Evolutionary conservation across 2,329 filamentous ascomycete genomes (phyloP), one percentile per base, ranked within the genome.

Genomic region (Huntiella decipiens): DNA sequence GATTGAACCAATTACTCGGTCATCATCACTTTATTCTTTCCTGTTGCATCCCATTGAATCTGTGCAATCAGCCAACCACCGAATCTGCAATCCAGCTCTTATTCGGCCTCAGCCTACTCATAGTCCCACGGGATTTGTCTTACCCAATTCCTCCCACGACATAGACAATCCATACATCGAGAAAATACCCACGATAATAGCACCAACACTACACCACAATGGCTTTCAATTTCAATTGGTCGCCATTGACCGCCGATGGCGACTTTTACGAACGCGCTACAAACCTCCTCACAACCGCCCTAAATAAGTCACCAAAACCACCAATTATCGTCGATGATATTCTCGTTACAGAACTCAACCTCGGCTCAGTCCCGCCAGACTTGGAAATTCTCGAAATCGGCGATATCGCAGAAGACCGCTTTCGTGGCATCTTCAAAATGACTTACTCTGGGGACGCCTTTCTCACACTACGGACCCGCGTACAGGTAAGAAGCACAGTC

Each of bases 201-300:
- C 64, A 19, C 17, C 17, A 19, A 5, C 17, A 19, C 17, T 19
- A 28, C 63, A 66, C 66, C 63, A 70, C 65, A 64, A 98, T 98
- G 91, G 91, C 91, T 55, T 98, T 98, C 82, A 96, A 96, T 71
- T 98, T 98, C 82, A 96, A 96, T 84, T 98, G 91, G 91, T 94
- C 86, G 74, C 91, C 91, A 59, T 73, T 98, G 54, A 91, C 92
- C 66, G 88, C 88, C 59, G 91, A 96, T 67, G 88, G 84, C 57
- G 75, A 78, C 55, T 91, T 91, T 63, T 88, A 88, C 65, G 76
- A 82, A 60, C 81, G 86, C 55, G 88, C 91, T 44, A 82, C 87
- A 61, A 87, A 96, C 61, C 82, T 96, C 62, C 73, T 98, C 56
- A 98, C 91, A 19, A 80, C 83, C 48, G 91, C 91, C 33, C 71